phyloP scores from a whole-genome alignment of 768 basidiomycete genomes.

The Tylopilus subfusipes region DNA sequence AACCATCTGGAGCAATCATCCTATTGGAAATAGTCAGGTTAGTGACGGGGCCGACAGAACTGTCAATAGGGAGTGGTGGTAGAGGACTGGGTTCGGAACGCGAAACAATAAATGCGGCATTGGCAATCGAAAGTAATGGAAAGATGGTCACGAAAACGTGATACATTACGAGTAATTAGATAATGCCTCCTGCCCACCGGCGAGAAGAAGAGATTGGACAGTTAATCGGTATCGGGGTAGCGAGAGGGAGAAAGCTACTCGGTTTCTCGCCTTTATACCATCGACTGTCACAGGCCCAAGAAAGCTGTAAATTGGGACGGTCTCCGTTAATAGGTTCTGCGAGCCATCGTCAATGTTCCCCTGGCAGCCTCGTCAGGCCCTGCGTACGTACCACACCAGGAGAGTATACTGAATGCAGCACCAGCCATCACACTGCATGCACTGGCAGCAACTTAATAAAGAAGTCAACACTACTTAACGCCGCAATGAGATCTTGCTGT shows the following conservation, averaged over 20 bases:
- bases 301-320: too few species aligned
- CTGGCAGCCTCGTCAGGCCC: not conserved
- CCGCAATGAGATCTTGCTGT: not conserved
- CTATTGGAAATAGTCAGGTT: constrained; percentile 24
- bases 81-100: constrained; percentile 6
- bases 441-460: not conserved
- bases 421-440: not conserved
- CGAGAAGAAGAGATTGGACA: not conserved
- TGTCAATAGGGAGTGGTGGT: not conserved
- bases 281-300: not conserved
- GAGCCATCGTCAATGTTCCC: not conserved
- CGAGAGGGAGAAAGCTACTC: not conserved
- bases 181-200: not conserved
- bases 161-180: constrained; percentile 10
- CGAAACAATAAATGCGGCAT: constrained; percentile 20
- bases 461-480: not conserved
- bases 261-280: constrained; percentile 1
- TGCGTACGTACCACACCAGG: not conserved
- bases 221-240: not conserved
- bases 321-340: not conserved
- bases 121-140: constrained; percentile 1
- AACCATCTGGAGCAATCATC: constrained; percentile 37
- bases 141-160: constrained; percentile 1
- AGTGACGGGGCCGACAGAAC: constrained; percentile 15
- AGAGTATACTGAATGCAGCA: not conserved